Percentiles rank a stretch among this genome's conserved stretches.
Conservation (phyloP, 2,329 filamentous ascomycete species). For the Didymellaceae sp. region DNA sequence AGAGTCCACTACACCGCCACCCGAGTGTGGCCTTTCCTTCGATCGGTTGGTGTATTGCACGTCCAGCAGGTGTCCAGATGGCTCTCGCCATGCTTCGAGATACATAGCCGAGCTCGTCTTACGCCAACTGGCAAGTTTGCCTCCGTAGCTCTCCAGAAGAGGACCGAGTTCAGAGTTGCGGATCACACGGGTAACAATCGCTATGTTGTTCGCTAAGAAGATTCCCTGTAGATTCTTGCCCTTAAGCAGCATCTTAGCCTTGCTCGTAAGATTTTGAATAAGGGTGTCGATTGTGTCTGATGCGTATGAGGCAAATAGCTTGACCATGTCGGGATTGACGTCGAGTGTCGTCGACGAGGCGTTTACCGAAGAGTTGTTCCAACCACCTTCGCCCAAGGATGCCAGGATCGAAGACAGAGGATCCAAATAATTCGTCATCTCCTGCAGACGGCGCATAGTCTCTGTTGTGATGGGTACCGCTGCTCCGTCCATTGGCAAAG, state of each 20-base stretch:
- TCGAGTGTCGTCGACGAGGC: conserved; percentile 74
- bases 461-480: conserved; percentile 79
- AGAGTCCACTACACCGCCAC: conserved; percentile 68
- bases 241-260: conserved; percentile 74
- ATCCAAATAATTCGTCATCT: conserved; percentile 83
- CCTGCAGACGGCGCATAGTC: conserved; percentile 84
- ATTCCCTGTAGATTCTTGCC: conserved; percentile 79
- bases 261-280: conserved; percentile 75
- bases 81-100: conserved; percentile 85
- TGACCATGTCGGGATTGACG: conserved; percentile 83
- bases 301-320: conserved; percentile 89
- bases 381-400: conserved; percentile 90
- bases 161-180: conserved; percentile 77
- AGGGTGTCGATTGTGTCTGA: conserved; percentile 86
- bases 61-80: conserved; percentile 82
- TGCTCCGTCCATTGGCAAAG: conserved; percentile 78
- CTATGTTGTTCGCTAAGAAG: conserved; percentile 87
- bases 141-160: conserved; percentile 68
- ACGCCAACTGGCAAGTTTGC: conserved; percentile 80
- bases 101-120: conserved; percentile 86
- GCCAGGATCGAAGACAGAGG: conserved; percentile 90
- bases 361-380: conserved; percentile 63
- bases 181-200: conserved; percentile 84
- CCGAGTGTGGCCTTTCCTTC: conserved; percentile 68
- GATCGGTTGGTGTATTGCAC: conserved; percentile 85